A percentile compares a stretch with the other conserved stretches of the same genome.
Evolutionary conservation across 1,139 yeast genomes (phyloP).

Genomic region (Maudiozyma humilis): DNA sequence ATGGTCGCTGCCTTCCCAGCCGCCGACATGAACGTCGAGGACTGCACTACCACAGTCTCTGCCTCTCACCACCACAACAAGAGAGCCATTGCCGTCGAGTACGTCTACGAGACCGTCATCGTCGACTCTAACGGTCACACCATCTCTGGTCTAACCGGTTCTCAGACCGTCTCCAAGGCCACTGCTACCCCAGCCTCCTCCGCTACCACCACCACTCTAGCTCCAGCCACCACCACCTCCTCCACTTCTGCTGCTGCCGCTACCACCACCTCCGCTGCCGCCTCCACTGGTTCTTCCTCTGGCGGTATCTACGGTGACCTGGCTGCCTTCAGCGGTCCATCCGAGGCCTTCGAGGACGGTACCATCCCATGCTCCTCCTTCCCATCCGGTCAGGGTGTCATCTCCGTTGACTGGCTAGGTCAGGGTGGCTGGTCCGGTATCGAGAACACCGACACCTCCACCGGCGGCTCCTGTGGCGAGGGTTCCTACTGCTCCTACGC

Average conservation of each 20-base stretch:
- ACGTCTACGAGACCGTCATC: slow-evolving; percentile 68
- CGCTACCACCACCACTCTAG: slow-evolving; percentile 21
- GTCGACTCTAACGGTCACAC: slow-evolving; percentile 63
- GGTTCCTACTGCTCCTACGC: slow-evolving; percentile 80
- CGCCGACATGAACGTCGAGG: slow-evolving; percentile 6
- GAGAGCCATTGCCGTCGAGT: slow-evolving; percentile 74
- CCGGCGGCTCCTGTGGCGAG: slow-evolving; percentile 61
- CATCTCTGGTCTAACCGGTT: slow-evolving; percentile 16
- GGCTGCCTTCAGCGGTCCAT: slow-evolving; percentile 43
- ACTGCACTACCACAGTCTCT: slow-evolving; percentile 33
- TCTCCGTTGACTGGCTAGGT: slow-evolving; percentile 49
- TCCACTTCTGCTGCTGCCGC: slow-evolving; percentile 30
- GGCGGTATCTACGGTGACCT: slow-evolving; percentile 50
- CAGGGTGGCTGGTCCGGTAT: slow-evolving; percentile 72
- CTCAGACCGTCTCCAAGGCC: slow-evolving; percentile 1
- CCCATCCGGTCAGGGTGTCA: slow-evolving; percentile 69
- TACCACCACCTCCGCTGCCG: slow-evolving; percentile 29
- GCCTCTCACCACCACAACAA: slow-evolving; percentile 53
- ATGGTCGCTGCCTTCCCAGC: slow-evolving; percentile 19
- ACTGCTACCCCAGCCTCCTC: slow-evolving; percentile 10
- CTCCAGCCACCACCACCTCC: slow-evolving; percentile 21
- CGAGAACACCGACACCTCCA: slow-evolving; percentile 50
- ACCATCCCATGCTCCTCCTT: slow-evolving; percentile 50
- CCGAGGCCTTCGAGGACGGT: slow-evolving; percentile 54
- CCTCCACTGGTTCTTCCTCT: slow-evolving; percentile 31